Conservation (phyloP, 2,329 filamentous ascomycete species). For the Colletotrichum kahawae region DNA sequence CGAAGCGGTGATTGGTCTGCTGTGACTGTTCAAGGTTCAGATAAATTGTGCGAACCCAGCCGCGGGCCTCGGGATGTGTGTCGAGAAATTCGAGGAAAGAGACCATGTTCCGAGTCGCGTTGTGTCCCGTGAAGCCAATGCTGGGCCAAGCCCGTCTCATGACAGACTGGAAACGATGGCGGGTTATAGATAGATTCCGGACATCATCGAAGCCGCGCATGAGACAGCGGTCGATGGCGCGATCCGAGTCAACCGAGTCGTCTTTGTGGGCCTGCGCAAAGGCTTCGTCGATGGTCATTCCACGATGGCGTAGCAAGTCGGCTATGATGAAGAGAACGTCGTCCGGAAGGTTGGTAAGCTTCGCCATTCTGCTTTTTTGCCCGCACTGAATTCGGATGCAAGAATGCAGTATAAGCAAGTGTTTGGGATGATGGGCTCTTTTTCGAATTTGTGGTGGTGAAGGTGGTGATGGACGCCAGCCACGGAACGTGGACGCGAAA, state of each 20-base stretch:
- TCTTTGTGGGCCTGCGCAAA: neutral
- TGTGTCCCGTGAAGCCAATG: neutral
- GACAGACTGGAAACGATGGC: accelerated
- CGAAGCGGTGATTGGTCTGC: neutral
- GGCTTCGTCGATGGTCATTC: neutral
- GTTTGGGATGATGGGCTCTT: neutral
- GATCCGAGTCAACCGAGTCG: neutral
- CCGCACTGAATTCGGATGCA: neutral
- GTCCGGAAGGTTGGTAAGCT: neutral
- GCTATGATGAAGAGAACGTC: neutral
- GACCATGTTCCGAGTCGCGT: neutral
- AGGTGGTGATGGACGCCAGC: neutral
- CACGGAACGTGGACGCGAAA: neutral
- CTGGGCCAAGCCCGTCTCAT: neutral
- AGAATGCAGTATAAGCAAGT: accelerated
- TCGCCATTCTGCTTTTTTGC: neutral
- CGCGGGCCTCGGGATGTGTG: neutral
- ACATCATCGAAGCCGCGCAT: neutral
- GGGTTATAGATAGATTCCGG: accelerated
- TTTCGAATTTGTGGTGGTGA: neutral
- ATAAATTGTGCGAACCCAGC: neutral
- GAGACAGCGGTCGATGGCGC: neutral
- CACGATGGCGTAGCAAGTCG: neutral
- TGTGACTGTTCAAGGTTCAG: neutral
- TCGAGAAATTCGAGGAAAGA: neutral